These are phyloP conservation scores for Nicotiana knightiana DNA, from an alignment of 257 asterid species.

Conservation along the genomic window DNA sequence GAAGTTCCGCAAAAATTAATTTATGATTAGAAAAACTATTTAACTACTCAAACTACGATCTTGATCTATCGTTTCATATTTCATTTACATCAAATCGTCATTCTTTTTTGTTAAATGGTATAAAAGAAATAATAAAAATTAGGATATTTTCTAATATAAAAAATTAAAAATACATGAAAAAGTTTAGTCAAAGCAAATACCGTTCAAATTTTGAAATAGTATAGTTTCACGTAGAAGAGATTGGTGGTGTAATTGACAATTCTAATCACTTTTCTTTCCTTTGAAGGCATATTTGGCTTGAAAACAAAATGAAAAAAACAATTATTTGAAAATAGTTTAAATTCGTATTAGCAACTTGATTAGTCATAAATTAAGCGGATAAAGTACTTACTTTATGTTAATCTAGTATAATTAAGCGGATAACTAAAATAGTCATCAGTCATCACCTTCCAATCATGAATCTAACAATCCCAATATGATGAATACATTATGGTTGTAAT, in stretches of 20 bases:
- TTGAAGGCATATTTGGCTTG: slow-evolving; percentile 2
- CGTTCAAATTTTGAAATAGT: background rate
- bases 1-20: no score
- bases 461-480: slow-evolving; percentile 20
- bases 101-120: background rate
- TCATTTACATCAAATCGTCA: background rate
- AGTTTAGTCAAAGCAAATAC: no score
- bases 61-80: background rate
- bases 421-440: slow-evolving; percentile 25
- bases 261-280: slow-evolving; percentile 12
- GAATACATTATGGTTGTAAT: slow-evolving; percentile 34
- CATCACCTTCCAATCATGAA: slow-evolving; percentile 40
- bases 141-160: no score
- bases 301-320: background rate
- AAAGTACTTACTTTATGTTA: slow-evolving; percentile 18
- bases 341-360: background rate
- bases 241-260: background rate
- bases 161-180: background rate
- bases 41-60: background rate
- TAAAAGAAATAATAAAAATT: background rate
- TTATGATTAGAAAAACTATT: background rate
- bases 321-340: background rate
- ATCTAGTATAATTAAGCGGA: slow-evolving; percentile 10
- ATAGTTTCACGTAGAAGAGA: background rate
- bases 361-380: slow-evolving; percentile 16